Evolutionary conservation across 495 filamentous ascomycete genomes (phyloP).

Genomic region (Pyrenula aspistea): DNA sequence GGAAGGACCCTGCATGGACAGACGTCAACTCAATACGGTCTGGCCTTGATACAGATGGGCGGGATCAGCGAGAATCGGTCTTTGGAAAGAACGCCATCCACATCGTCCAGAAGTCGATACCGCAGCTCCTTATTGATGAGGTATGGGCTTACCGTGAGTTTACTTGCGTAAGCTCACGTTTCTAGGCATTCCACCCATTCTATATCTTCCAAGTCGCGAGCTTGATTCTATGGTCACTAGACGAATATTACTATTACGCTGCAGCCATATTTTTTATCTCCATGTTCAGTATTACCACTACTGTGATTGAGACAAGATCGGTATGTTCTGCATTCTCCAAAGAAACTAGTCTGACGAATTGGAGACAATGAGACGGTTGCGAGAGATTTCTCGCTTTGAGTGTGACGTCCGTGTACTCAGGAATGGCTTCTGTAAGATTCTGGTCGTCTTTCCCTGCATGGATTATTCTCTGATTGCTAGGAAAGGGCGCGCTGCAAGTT

Average conservation of each 20-base stretch:
- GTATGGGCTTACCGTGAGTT: constrained; percentile 30
- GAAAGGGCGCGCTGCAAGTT: constrained; percentile 72
- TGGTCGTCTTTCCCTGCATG: not conserved
- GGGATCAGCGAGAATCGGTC: constrained; percentile 67
- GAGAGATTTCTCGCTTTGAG: constrained; percentile 87
- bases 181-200: constrained; percentile 86
- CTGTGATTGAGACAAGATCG: constrained; percentile 78
- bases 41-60: constrained; percentile 87
- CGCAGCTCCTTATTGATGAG: constrained; percentile 81
- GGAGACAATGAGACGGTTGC: constrained; percentile 79
- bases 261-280: constrained; percentile 94
- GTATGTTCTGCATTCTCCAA: constrained; percentile 26
- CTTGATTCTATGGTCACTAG: constrained; percentile 85
- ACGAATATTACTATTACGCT: constrained; percentile 97
- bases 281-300: constrained; percentile 77
- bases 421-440: constrained; percentile 77
- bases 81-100: constrained; percentile 86
- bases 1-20: constrained; percentile 88
- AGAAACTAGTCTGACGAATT: constrained; percentile 1
- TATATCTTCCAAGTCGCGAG: constrained; percentile 98
- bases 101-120: constrained; percentile 74
- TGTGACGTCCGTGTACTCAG: constrained; percentile 89
- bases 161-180: not conserved
- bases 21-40: constrained; percentile 59
- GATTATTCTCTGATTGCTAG: constrained; percentile 3